Conservation (phyloP, 2,329 filamentous ascomycete genomes). For the Trichoderma harzianum region DNA sequence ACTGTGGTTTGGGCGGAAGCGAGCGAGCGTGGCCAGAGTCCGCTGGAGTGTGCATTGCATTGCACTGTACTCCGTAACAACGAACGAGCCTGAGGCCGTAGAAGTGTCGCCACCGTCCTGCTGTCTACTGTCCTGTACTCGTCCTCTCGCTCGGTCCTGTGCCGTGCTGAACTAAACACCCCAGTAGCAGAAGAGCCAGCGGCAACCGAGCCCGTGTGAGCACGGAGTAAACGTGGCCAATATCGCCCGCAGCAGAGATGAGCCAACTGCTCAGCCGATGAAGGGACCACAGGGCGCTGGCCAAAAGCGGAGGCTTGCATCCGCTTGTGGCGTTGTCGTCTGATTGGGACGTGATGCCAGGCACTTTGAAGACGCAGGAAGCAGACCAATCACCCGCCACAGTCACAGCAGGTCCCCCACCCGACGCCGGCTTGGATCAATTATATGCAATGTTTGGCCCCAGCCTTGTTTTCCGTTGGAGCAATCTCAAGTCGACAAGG, state of each 20-base stretch:
- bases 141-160: neutral
- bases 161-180: neutral
- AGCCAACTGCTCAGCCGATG: conserved; percentile 18
- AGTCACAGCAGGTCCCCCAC: neutral
- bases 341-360: conserved; percentile 22
- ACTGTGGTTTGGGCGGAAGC: conserved; percentile 1
- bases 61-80: neutral
- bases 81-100: neutral
- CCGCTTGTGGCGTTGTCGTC: conserved; percentile 17
- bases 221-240: conserved; percentile 17
- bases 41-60: neutral
- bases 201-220: neutral
- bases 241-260: conserved; percentile 19
- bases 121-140: neutral
- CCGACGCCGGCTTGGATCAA: neutral
- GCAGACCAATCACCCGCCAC: neutral
- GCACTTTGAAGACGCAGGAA: neutral
- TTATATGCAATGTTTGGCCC: conserved; percentile 10
- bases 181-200: neutral
- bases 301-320: conserved; percentile 23
- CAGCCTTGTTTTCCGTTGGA: conserved; percentile 17
- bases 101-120: neutral
- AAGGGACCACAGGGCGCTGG: conserved; percentile 14
- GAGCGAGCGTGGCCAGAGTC: neutral
- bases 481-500: conserved; percentile 13